Percentiles rank a stretch among this genome's conserved stretches.
phyloP scores from a whole-genome alignment of 192 early-diverging fungal species.

The Jimgerdemannia flammicorona region DNA sequence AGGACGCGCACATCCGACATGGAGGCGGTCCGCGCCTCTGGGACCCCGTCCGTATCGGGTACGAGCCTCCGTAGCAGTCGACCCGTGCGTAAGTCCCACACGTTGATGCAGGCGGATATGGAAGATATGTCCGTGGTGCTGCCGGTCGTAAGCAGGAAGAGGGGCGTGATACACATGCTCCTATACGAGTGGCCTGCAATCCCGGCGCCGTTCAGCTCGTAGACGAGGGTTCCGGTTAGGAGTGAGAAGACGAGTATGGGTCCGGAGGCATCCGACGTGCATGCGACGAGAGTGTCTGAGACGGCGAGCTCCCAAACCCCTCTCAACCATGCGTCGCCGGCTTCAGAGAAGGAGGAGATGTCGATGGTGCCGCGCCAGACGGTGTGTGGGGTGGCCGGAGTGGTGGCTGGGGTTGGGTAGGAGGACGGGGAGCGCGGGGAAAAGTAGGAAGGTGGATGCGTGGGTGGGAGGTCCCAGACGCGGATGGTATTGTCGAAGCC shows the following conservation, averaged over 20 bases:
- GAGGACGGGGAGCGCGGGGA: neutral
- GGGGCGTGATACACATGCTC: slow-evolving; percentile 17
- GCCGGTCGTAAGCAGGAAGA: slow-evolving; percentile 26
- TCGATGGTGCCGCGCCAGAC: slow-evolving; percentile 38
- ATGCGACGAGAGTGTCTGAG: slow-evolving; percentile 43
- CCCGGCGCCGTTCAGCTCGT: slow-evolving; percentile 37
- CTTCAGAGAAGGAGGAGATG: slow-evolving; percentile 25
- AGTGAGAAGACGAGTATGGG: slow-evolving; percentile 44
- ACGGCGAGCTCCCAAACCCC: slow-evolving; percentile 44
- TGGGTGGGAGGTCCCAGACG: slow-evolving; percentile 38
- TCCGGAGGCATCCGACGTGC: slow-evolving; percentile 38
- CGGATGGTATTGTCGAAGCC: slow-evolving; percentile 42
- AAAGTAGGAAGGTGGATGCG: neutral
- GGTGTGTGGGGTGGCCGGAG: slow-evolving; percentile 20
- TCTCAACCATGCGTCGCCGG: slow-evolving; percentile 34
- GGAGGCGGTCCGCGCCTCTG: neutral
- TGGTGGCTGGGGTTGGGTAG: neutral
- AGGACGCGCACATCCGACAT: slow-evolving; percentile 1
- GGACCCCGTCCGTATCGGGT: slow-evolving; percentile 5
- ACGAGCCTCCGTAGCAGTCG: slow-evolving; percentile 34
- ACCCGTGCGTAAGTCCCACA: slow-evolving; percentile 45
- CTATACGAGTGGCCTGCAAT: slow-evolving; percentile 30
- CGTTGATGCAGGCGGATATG: slow-evolving; percentile 31
- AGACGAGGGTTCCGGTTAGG: slow-evolving; percentile 45
- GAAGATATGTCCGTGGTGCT: neutral